Percentiles rank a stretch among this genome's conserved stretches.
Evolutionary conservation across 805 yeast genomes (phyloP).

Genomic region (Kuraishia cidri): DNA sequence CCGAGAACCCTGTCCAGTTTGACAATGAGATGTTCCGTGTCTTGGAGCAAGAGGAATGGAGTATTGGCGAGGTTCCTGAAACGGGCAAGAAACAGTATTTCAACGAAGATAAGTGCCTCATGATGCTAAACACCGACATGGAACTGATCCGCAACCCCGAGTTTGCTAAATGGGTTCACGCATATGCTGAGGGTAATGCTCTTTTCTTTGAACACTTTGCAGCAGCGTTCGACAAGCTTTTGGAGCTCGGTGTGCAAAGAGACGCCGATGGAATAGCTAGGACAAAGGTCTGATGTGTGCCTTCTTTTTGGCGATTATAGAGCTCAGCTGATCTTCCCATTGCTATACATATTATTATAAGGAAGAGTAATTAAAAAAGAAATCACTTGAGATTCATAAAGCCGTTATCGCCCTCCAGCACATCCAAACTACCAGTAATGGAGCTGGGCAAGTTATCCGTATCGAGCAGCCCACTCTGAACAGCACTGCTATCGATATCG

Average conservation of each 20-base stretch:
- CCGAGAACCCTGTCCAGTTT: conserved; percentile 27
- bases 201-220: conserved; percentile 58
- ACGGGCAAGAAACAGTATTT: conserved; percentile 31
- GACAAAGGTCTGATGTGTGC: conserved; percentile 10
- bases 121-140: conserved; percentile 86
- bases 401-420: conserved; percentile 38
- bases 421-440: conserved; percentile 37
- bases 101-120: conserved; percentile 31
- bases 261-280: conserved; percentile 22
- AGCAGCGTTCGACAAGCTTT: conserved; percentile 54
- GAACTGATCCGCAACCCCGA: conserved; percentile 48
- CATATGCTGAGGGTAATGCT: conserved; percentile 59
- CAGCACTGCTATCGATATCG: conserved; percentile 33
- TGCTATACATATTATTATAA: too few species aligned
- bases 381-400: conserved; percentile 12
- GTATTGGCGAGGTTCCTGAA: conserved; percentile 23
- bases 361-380: too few species aligned
- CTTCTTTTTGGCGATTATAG: too few species aligned
- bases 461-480: conserved; percentile 37
- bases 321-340: too few species aligned
- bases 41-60: conserved; percentile 41
- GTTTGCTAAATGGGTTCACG: conserved; percentile 52
- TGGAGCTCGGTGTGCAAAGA: conserved; percentile 33
- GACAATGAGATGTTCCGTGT: conserved; percentile 32
- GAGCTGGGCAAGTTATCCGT: conserved; percentile 51